phyloP scores from a whole-genome alignment of 495 filamentous ascomycete species.

The Lepidopterella palustris region DNA sequence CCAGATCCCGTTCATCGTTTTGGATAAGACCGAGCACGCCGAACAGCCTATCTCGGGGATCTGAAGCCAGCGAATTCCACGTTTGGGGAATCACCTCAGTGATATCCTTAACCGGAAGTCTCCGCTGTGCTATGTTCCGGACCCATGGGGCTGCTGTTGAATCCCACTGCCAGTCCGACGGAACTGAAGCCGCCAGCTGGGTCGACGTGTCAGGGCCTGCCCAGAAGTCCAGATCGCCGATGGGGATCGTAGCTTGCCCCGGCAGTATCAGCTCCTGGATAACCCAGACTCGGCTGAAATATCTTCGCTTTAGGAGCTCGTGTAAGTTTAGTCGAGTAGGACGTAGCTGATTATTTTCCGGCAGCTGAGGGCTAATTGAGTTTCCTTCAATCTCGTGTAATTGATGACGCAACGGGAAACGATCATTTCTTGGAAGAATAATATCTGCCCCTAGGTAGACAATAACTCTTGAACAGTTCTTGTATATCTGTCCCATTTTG shows the following conservation, averaged over 20 bases:
- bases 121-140: not conserved
- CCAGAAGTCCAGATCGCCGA: constrained; percentile 22
- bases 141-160: not conserved
- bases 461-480: not conserved
- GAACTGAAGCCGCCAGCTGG: not conserved
- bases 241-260: constrained; percentile 16
- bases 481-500: not conserved
- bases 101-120: not conserved
- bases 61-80: constrained; percentile 11
- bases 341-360: not conserved
- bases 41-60: constrained; percentile 26
- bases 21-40: constrained; percentile 19
- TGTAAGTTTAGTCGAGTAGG: not conserved
- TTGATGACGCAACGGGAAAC: not conserved
- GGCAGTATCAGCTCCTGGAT: constrained; percentile 31
- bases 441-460: constrained; percentile 1
- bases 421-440: not conserved
- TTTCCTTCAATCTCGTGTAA: too few species aligned
- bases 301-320: constrained; percentile 17
- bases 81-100: constrained; percentile 14
- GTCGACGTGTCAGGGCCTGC: too few species aligned
- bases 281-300: constrained; percentile 33
- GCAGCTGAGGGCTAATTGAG: not conserved
- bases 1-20: not conserved
- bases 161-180: not conserved